Evolutionary conservation across 1,139 yeast genomes (phyloP).

Genomic region (Geotrichum carabidarum): DNA sequence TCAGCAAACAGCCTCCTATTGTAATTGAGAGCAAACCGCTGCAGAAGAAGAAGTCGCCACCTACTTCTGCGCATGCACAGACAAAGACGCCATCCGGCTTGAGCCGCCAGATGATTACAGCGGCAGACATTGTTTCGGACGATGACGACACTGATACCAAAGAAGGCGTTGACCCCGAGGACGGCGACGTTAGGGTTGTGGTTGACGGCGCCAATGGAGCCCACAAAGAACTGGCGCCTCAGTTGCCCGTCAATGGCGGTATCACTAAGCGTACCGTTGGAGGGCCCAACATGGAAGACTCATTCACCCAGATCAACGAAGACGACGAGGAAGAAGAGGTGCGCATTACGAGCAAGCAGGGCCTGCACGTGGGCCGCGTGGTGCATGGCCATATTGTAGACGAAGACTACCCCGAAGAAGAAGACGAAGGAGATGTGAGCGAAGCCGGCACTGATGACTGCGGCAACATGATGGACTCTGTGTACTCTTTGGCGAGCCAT

Average conservation of each 20-base stretch:
- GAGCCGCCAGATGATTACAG: constrained; percentile 14
- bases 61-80: not conserved
- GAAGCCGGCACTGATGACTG: constrained; percentile 19
- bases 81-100: constrained; percentile 16
- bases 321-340: constrained; percentile 58
- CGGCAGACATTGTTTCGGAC: constrained; percentile 29
- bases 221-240: not conserved
- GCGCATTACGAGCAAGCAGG: constrained; percentile 63
- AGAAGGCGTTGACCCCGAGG: constrained; percentile 38
- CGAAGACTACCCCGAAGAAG: constrained; percentile 46
- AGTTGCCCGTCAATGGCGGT: not conserved
- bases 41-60: not conserved
- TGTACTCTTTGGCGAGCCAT: constrained; percentile 14
- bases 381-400: constrained; percentile 97
- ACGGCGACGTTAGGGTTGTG: constrained; percentile 46
- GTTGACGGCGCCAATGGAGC: constrained; percentile 12
- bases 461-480: constrained; percentile 18
- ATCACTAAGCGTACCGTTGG: constrained; percentile 40
- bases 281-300: constrained; percentile 69
- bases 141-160: constrained; percentile 49
- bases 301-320: constrained; percentile 31
- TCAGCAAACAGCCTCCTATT: not conserved
- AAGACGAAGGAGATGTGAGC: constrained; percentile 21
- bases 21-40: not conserved
- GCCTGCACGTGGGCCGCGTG: constrained; percentile 91